Conservation (phyloP, 345 rosid genomes). For the Limnanthes douglasii region DNA sequence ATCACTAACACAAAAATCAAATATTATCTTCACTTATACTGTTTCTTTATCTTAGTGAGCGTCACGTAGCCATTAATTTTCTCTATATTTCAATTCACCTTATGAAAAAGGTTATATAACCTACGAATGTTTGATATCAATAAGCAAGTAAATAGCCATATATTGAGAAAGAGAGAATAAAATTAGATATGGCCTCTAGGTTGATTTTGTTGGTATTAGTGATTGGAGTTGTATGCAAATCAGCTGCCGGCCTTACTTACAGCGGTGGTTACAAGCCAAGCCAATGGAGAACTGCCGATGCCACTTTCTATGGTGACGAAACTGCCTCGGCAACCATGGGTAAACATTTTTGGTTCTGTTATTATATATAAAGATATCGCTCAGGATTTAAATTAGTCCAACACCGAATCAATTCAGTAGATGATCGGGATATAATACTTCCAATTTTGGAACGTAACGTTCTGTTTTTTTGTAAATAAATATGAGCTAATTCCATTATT, state of each 20-base stretch:
- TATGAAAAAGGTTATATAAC: neutral
- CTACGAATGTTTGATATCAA: slow-evolving; percentile 6
- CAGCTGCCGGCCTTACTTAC: slow-evolving; percentile 3
- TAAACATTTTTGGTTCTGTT: too few species aligned
- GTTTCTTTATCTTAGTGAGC: slow-evolving; percentile 12
- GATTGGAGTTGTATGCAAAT: slow-evolving; percentile 7
- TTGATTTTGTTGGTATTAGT: slow-evolving; percentile 10
- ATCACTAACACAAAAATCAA: too few species aligned
- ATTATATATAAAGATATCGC: too few species aligned
- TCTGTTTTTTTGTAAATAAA: too few species aligned
- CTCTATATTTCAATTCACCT: neutral
- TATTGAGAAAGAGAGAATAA: slow-evolving; percentile 2
- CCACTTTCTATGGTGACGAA: slow-evolving; percentile 60
- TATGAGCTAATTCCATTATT: too few species aligned
- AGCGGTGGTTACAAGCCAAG: slow-evolving; percentile 27
- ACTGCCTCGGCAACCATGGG: slow-evolving; percentile 54
- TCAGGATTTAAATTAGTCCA: too few species aligned
- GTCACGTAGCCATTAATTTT: slow-evolving; percentile 11
- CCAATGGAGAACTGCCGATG: slow-evolving; percentile 33
- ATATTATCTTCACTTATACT: too few species aligned
- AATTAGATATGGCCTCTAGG: slow-evolving; percentile 7
- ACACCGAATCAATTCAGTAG: too few species aligned
- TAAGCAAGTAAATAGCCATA: slow-evolving; percentile 1
- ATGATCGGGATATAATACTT: too few species aligned
- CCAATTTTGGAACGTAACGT: too few species aligned